A percentile compares a stretch with the other conserved stretches of the same genome.
phyloP scores from a whole-genome alignment of 2,329 filamentous ascomycete genomes.

The Teratosphaeria pseudoeucalypti region DNA sequence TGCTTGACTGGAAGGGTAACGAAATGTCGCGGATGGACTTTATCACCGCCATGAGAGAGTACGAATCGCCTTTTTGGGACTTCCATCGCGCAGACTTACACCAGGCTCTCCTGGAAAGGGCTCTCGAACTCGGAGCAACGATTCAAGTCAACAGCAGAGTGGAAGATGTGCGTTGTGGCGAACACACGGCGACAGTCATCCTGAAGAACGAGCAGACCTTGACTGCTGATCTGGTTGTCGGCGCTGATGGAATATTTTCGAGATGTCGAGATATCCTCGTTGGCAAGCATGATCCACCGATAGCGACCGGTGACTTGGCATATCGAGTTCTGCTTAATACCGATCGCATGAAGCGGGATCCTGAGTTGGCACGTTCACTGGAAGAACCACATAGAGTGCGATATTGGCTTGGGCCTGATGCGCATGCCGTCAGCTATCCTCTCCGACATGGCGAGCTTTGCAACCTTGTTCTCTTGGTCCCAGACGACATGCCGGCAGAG shows the following conservation, averaged over 20 bases:
- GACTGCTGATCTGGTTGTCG: neutral
- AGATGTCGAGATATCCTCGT: slow-evolving; percentile 30
- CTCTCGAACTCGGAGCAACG: neutral
- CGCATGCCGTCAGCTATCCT: slow-evolving; percentile 44
- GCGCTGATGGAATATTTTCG: neutral
- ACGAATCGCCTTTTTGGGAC: neutral
- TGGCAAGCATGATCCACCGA: slow-evolving; percentile 36
- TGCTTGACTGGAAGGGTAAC: neutral
- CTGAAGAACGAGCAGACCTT: neutral
- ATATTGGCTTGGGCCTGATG: slow-evolving; percentile 44
- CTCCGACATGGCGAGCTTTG: slow-evolving; percentile 39
- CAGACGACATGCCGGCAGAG: slow-evolving; percentile 39
- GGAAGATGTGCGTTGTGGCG: neutral
- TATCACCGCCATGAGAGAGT: neutral
- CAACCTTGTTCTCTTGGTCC: slow-evolving; percentile 43
- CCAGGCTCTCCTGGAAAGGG: neutral
- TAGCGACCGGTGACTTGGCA: slow-evolving; percentile 41
- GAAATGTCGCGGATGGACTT: neutral
- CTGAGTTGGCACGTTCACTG: slow-evolving; percentile 36
- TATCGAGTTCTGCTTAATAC: slow-evolving; percentile 40
- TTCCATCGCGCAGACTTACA: neutral
- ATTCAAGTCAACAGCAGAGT: neutral
- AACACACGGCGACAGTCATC: neutral
- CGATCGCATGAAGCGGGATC: slow-evolving; percentile 37
- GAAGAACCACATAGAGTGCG: slow-evolving; percentile 38